Base-by-base conservation (phyloP, 805 yeast genomes). In the Ogataea pilisensis region DNA sequence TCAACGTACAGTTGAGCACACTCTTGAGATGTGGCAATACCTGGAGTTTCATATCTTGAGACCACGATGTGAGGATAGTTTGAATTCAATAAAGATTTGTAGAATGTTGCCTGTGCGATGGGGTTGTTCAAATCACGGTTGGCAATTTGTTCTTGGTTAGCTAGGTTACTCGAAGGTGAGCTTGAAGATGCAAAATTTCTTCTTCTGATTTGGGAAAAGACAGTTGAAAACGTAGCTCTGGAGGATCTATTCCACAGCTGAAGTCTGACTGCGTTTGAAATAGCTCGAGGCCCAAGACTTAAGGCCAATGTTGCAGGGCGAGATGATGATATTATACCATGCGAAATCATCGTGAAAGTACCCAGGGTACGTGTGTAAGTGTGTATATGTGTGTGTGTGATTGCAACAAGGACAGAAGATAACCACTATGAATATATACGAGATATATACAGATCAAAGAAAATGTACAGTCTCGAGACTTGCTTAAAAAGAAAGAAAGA, bases 21-120 rank as follows among this genome's bases (percentile, higher is more conserved):
- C 48, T 85, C 95, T 2, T 78, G 73, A 42, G 85, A 81, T 11
- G 82, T 68, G 8, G 95, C 93, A 40, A 93, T 86, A n/a, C 96
- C 96, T 0, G 93, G 85, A 8, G 95, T 85, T 61, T 95, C 98
- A 60, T 77, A 95, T 44, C 99, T 76, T 42, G 93, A 83, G n/a
- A 91, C 88, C 6, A 93, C 96, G 40, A 91, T 82, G 54, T 89
- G 95, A n/a, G 99, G 98, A 59, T 88, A 93, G 64, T 86, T 85
- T 41, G 91, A 75, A 43, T 76, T 76, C 48, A 93, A 63, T 35
- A 93, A 69, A 12, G 79, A 72, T 46, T 76, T 75, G 67, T 93
- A 93, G 55, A 93, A 91, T 41, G 78, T 82, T 2, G 95, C 90
- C 65, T 93, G 99, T 5, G 76, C 69, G 4, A 59, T 65, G 1